Base-by-base conservation (phyloP, 495 filamentous ascomycete species). In the Neurospora sp. region DNA sequence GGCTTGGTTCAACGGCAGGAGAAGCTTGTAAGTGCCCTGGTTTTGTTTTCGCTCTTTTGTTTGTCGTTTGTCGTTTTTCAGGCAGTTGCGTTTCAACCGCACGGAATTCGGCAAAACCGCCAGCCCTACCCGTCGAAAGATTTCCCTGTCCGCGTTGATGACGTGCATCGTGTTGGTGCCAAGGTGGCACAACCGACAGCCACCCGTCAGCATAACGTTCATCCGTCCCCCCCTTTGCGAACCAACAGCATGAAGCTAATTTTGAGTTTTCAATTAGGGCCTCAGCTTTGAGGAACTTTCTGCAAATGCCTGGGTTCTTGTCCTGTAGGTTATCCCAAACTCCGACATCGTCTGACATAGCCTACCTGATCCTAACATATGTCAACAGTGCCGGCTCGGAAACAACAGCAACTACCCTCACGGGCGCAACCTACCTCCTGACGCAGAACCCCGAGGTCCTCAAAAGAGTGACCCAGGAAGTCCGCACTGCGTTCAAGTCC, bases 331-430 rank as follows among this genome's bases (percentile, higher is more conserved):
- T 6, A 4, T 35, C 14, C 27, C 27, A 5, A 35, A 31, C 4
- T 31, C 23, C 8, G 20, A 6, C 39, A 23, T 27, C 8, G 20
- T 71, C 20, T 71, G 39, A 23, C 9, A 16, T 18, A 18, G 9
- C 20, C 39, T 5, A 31, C 40, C 14, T n/a, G 11, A 11, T n/a
- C 3, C 35, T 31, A 71, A 31, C 70, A 18, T 12, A 49, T 8
- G 40, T 71, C 39, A 27, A 54, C 39, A 44, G 39, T 7, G 78
- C 76, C 11, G 78, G 77, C 2, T 86, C 84, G 0, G 89, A 91
- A 72, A 90, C 89, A 3, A 86, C 88, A 2, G 87, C 89, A 3
- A 87, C 88, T 0, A 35, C 83, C 0, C 78, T 92, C n/a, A 76
- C 78, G 2, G 84, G 83, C 3, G 78, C 78, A 2, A 85, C 85